Conservation (phyloP, 2,329 filamentous ascomycete genomes). For the Aureobasidium sp. region DNA sequence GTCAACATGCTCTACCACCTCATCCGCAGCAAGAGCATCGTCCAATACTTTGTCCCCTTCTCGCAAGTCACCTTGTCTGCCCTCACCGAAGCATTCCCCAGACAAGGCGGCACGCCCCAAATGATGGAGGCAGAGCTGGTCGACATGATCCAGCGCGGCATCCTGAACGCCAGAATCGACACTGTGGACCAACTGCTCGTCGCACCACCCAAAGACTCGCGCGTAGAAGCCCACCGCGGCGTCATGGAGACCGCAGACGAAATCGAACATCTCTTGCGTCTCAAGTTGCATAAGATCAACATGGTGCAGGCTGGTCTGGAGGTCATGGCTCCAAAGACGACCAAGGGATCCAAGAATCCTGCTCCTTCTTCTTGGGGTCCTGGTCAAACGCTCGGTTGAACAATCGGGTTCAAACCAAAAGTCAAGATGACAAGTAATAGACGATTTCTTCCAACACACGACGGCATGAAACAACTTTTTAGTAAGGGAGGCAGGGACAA, state of each 20-base stretch:
- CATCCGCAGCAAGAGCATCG: constrained; percentile 85
- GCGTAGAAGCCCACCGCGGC: constrained; percentile 62
- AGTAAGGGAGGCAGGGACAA: not conserved
- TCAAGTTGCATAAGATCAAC: constrained; percentile 72
- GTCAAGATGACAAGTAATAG: not conserved
- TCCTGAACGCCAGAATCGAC: constrained; percentile 74
- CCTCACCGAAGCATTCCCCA: constrained; percentile 69
- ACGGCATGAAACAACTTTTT: not conserved
- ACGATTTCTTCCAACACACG: not conserved
- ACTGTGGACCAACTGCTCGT: constrained; percentile 73
- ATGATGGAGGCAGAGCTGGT: constrained; percentile 69
- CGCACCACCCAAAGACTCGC: constrained; percentile 59
- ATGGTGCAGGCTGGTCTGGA: constrained; percentile 70
- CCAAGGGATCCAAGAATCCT: constrained; percentile 10
- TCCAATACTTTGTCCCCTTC: constrained; percentile 88
- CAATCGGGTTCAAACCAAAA: not conserved
- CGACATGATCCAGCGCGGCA: constrained; percentile 65
- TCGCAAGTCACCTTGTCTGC: constrained; percentile 75
- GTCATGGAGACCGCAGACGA: constrained; percentile 61
- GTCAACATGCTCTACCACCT: constrained; percentile 61
- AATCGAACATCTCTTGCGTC: constrained; percentile 67
- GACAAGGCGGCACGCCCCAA: constrained; percentile 36
- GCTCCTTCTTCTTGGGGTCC: not conserved
- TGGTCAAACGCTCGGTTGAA: not conserved
- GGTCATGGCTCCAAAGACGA: constrained; percentile 19